phyloP scores from a whole-genome alignment of 768 basidiomycete genomes.

The Solioccasus polychromus region DNA sequence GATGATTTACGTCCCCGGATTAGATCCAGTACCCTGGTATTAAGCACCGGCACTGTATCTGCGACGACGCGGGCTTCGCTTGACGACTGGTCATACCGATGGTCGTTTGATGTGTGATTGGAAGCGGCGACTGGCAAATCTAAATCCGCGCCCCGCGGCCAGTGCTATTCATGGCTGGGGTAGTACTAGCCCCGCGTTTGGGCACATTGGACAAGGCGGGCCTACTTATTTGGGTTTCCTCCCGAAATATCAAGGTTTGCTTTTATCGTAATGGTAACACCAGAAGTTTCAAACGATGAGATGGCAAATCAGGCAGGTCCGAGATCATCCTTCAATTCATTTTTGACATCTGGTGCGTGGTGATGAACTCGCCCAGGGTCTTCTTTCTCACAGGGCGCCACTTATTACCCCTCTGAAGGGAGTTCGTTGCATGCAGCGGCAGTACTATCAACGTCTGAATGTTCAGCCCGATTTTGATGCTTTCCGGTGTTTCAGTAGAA shows the following conservation, averaged over 20 bases:
- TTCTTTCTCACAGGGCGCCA: conserved; percentile 3
- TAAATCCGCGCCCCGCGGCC: too few species aligned
- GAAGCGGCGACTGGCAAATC: too few species aligned
- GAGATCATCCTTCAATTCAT: background rate
- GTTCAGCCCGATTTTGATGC: conserved; percentile 2
- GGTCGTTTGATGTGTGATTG: too few species aligned
- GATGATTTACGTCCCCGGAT: too few species aligned
- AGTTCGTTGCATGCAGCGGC: background rate
- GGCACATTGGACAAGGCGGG: too few species aligned
- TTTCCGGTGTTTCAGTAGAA: background rate
- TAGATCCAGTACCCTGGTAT: too few species aligned
- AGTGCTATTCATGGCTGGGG: too few species aligned
- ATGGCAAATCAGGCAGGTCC: background rate
- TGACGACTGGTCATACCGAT: too few species aligned
- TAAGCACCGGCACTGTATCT: too few species aligned
- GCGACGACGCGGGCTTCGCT: too few species aligned
- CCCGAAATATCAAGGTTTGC: background rate
- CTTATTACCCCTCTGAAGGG: too few species aligned
- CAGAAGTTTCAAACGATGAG: conserved; percentile 10
- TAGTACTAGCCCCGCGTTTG: background rate
- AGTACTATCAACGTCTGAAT: background rate
- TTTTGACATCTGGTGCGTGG: background rate
- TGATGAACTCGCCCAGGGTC: background rate
- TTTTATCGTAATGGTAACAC: conserved; percentile 10
- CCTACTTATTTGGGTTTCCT: too few species aligned